Conservation (phyloP, 768 basidiomycete species). For the Tylopilus plumbeoviolaceoides region DNA sequence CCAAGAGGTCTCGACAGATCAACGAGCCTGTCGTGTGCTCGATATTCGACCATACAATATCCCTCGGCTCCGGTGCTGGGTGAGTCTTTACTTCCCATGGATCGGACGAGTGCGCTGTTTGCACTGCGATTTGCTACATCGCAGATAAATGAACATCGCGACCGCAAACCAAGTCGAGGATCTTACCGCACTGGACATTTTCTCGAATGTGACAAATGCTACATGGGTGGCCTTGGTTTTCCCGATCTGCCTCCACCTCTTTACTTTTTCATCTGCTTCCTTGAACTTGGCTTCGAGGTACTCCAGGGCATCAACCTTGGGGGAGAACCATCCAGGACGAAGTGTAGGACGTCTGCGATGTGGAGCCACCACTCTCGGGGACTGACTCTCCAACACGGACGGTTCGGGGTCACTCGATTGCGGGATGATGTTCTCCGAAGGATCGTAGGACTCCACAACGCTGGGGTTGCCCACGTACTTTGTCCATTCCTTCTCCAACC, state of each 20-base stretch:
- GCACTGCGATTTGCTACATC: constrained; percentile 78
- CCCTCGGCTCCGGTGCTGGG: constrained; percentile 89
- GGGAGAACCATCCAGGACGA: constrained; percentile 67
- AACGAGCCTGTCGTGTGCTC: constrained; percentile 55
- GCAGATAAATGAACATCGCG: neutral
- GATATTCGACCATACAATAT: constrained; percentile 94
- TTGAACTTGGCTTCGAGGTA: constrained; percentile 78
- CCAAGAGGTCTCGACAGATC: constrained; percentile 66
- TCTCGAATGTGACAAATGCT: constrained; percentile 96
- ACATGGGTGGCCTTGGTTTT: constrained; percentile 78
- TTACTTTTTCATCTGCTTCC: constrained; percentile 80
- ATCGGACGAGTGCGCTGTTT: constrained; percentile 71
- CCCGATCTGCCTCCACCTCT: constrained; percentile 62
- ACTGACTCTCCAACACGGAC: constrained; percentile 50
- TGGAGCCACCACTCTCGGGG: constrained; percentile 62
- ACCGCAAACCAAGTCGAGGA: neutral
- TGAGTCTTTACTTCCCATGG: constrained; percentile 64
- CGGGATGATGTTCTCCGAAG: constrained; percentile 51
- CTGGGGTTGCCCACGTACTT: constrained; percentile 94
- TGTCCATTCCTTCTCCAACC: constrained; percentile 83
- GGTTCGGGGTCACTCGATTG: constrained; percentile 47
- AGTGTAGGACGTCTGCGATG: constrained; percentile 74
- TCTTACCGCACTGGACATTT: constrained; percentile 86
- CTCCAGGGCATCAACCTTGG: constrained; percentile 85
- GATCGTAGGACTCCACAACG: constrained; percentile 76